Base-by-base conservation (phyloP, 2,329 filamentous ascomycete genomes). In the Fusarium mangiferae region DNA sequence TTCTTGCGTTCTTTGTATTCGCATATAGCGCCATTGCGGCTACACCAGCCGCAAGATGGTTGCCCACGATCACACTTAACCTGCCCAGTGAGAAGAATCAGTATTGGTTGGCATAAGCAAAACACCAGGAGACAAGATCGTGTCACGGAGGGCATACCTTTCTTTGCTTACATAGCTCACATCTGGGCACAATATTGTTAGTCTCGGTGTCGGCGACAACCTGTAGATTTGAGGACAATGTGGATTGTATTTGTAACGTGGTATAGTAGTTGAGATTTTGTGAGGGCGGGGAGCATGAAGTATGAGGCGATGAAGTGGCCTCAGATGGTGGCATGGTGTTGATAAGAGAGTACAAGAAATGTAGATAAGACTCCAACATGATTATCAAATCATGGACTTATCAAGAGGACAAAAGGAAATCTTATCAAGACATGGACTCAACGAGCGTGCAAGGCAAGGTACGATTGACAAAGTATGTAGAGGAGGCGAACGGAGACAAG, bases 161-260 rank as follows among this genome's bases (percentile, higher is more conserved):
- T 84, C 93, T 87, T 81, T 93, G 91, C 83, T 95, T 95, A 85
- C 93, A 94, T 58, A 93, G 87, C 83, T 95, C 93, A 79, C 93
- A 92, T 78, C 90, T 92, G 82, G 79, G 78, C 52, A 81, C 73
- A 17, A 66, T 39, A 60, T 72, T 69, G 77, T 87, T 82, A 86
- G 85, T 77, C 74, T 80, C 75, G 58, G 63, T 60, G 38, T 75
- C 75, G 33, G 56, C 65, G 39, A 72, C 36, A 64, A 60, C 55
- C 55, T 49, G 51, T 70, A 61, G 57, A 55, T 56, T 64, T 33
- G 63, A 62, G 33, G 73, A 60, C 42, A 75, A 62, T n/a, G 69
- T 62, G 68, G 67, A 63, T 46, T 78, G 65, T 42, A 55, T 68
- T 52, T 52, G 42, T 12, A 55, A 54, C 39, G 63, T 60, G 41